Percentiles rank a stretch among this genome's conserved stretches.
Conservation (phyloP, 2,329 filamentous ascomycete genomes). For the Arthroderma uncinatum region DNA sequence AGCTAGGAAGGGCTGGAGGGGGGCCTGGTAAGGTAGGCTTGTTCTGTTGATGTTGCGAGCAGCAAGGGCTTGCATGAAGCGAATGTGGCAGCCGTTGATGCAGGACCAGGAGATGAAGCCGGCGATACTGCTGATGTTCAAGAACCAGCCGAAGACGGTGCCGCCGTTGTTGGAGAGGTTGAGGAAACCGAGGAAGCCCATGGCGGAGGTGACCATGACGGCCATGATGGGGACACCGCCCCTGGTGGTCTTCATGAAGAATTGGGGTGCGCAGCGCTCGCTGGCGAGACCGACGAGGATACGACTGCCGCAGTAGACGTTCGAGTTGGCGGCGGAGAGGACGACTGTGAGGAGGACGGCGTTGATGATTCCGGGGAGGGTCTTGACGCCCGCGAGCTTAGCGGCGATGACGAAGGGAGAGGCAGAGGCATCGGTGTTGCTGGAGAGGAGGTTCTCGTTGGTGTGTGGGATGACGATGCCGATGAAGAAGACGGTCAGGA, state of each 20-base stretch:
- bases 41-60: conserved; percentile 48
- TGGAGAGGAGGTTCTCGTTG: conserved; percentile 41
- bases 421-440: conserved; percentile 23
- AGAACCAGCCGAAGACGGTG: conserved; percentile 43
- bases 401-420: conserved; percentile 37
- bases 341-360: conserved; percentile 35
- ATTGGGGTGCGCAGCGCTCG: conserved; percentile 34
- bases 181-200: conserved; percentile 59
- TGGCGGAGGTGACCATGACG: conserved; percentile 35
- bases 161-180: conserved; percentile 53
- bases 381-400: conserved; percentile 27
- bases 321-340: conserved; percentile 35
- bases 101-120: conserved; percentile 30
- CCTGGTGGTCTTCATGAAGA: conserved; percentile 33
- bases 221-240: conserved; percentile 36
- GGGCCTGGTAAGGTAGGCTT: conserved; percentile 49
- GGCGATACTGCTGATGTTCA: conserved; percentile 27
- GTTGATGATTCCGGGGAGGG: conserved; percentile 33
- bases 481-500: conserved; percentile 48
- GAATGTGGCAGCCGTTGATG: conserved; percentile 46
- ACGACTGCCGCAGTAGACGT: conserved; percentile 44
- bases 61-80: conserved; percentile 51
- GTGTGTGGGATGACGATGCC: conserved; percentile 58
- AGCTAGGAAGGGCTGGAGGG: conserved; percentile 53
- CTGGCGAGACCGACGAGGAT: conserved; percentile 56